phyloP scores from a whole-genome alignment of 2,329 filamentous ascomycete species.

The Colletotrichum phormii region DNA sequence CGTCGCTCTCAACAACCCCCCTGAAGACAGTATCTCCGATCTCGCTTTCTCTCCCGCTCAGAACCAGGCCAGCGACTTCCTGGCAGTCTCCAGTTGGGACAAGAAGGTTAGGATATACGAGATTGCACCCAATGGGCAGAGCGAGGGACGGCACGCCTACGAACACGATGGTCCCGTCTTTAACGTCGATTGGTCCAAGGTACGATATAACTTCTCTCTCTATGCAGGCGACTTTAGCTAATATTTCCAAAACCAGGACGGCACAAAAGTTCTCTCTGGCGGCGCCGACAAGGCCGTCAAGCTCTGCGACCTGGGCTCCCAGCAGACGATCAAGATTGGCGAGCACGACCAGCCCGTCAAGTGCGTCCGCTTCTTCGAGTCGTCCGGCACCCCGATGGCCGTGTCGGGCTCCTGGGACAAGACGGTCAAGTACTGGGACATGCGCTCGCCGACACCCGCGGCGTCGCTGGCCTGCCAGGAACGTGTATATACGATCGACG shows the following conservation, averaged over 20 bases:
- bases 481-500: constrained; percentile 91
- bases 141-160: constrained; percentile 86
- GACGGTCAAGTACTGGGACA: constrained; percentile 90
- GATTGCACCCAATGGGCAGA: constrained; percentile 81
- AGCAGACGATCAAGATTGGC: constrained; percentile 78
- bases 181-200: constrained; percentile 88
- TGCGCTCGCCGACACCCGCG: constrained; percentile 74
- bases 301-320: constrained; percentile 82
- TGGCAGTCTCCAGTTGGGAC: constrained; percentile 95
- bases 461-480: constrained; percentile 78
- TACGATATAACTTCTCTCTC: constrained; percentile 55
- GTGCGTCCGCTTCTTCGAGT: constrained; percentile 81
- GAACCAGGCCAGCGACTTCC: constrained; percentile 74
- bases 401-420: constrained; percentile 95
- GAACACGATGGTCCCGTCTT: constrained; percentile 89
- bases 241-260: constrained; percentile 71
- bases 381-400: constrained; percentile 79
- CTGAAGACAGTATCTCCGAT: constrained; percentile 90
- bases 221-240: constrained; percentile 9
- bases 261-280: constrained; percentile 86
- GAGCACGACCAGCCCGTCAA: constrained; percentile 88
- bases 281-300: constrained; percentile 93
- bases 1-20: constrained; percentile 80
- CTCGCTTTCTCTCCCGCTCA: constrained; percentile 80
- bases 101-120: constrained; percentile 98